phyloP scores from a whole-genome alignment of 305 asterid species.

The Fraxinus baroniana region DNA sequence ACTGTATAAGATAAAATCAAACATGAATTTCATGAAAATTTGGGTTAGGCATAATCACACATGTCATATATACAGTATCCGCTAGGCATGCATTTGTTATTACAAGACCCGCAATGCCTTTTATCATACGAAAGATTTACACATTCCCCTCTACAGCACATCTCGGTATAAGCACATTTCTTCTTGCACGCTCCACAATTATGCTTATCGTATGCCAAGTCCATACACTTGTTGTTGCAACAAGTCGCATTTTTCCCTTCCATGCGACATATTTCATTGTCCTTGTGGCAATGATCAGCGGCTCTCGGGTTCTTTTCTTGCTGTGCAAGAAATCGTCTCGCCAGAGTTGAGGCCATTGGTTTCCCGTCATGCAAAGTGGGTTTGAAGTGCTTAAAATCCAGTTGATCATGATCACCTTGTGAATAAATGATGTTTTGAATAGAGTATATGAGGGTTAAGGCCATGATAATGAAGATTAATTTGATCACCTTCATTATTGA shows the following conservation, averaged over 20 bases:
- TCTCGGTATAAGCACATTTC: constrained; percentile 11
- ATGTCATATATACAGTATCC: constrained; percentile 27
- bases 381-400: not conserved
- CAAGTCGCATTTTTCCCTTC: constrained; percentile 23
- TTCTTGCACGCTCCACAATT: constrained; percentile 30
- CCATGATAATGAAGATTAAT: not conserved
- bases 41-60: constrained; percentile 21
- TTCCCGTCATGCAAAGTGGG: not conserved
- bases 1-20: not conserved
- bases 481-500: too few relatives aligned
- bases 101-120: constrained; percentile 19
- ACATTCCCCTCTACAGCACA: constrained; percentile 21
- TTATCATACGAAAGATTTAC: constrained; percentile 22
- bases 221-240: constrained; percentile 27
- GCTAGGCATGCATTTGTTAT: constrained; percentile 19
- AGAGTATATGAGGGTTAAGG: not conserved
- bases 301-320: constrained; percentile 23
- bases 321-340: constrained; percentile 24
- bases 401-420: not conserved
- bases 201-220: constrained; percentile 11
- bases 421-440: not conserved
- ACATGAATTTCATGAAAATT: not conserved
- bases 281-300: constrained; percentile 23
- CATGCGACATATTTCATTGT: constrained; percentile 21
- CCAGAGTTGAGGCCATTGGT: not conserved